These are phyloP conservation scores for Globisporangium abappressorium DNA, from an alignment of 352 stramenopile genomes.

Conservation along the genomic window DNA sequence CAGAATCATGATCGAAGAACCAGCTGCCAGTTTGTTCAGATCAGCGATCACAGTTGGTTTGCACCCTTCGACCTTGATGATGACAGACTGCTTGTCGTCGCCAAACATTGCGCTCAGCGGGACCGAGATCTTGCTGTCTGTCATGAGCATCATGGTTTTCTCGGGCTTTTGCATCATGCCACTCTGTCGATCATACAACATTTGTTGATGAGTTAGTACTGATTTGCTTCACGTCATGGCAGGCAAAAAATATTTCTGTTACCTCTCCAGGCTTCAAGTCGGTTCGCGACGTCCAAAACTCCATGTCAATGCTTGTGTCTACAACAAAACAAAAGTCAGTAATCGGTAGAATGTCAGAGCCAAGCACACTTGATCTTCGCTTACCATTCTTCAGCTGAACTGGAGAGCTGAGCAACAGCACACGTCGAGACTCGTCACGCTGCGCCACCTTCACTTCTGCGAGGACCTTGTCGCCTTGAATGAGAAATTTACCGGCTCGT, in stretches of 20 bases:
- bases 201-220: background rate
- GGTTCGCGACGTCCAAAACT: constrained; percentile 73
- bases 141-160: constrained; percentile 49
- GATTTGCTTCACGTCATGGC: background rate
- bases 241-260: background rate
- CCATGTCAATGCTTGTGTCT: constrained; percentile 82
- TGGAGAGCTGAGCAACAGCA: constrained; percentile 81
- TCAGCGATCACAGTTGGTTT: constrained; percentile 81
- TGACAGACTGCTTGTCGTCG: constrained; percentile 72
- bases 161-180: constrained; percentile 34
- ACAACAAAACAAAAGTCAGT: constrained; percentile 4
- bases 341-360: background rate
- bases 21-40: constrained; percentile 53
- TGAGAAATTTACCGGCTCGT: constrained; percentile 84
- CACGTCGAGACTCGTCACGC: constrained; percentile 77
- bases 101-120: constrained; percentile 80
- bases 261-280: constrained; percentile 49
- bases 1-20: constrained; percentile 67
- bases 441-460: constrained; percentile 88
- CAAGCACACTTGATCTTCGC: constrained; percentile 7
- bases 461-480: constrained; percentile 81
- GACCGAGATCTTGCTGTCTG: constrained; percentile 81
- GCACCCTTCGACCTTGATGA: constrained; percentile 84
- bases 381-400: constrained; percentile 87
- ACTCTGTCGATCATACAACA: constrained; percentile 20